Conservation (phyloP, 306 rosid species). For the Inga laurina region DNA sequence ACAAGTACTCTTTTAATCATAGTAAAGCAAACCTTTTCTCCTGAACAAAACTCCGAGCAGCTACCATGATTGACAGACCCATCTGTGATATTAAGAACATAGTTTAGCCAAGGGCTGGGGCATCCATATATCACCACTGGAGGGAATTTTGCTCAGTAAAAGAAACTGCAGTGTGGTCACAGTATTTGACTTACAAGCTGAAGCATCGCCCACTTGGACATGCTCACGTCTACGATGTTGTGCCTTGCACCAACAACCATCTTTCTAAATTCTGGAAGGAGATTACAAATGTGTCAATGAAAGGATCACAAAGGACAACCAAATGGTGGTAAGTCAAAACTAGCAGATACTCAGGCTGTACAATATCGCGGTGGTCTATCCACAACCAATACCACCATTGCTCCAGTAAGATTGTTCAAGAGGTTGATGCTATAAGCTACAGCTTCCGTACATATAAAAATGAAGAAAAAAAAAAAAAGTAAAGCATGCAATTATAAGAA, state of each 20-base stretch:
- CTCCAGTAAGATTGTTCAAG: slow-evolving; percentile 28
- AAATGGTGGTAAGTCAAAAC: neutral
- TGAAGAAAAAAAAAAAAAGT: slow-evolving; percentile 42
- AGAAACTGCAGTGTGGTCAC: neutral
- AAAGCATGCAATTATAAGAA: slow-evolving; percentile 47
- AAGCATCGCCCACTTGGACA: neutral
- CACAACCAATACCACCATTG: slow-evolving; percentile 5
- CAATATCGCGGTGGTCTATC: slow-evolving; percentile 23
- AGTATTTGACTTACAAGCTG: neutral
- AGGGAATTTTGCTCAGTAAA: neutral
- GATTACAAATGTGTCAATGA: slow-evolving; percentile 17
- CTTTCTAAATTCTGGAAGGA: neutral
- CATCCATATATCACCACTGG: neutral
- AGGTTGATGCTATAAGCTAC: slow-evolving; percentile 38
- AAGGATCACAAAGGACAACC: neutral
- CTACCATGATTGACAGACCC: neutral
- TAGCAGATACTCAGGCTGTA: slow-evolving; percentile 10
- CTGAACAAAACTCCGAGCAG: neutral
- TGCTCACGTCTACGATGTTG: neutral
- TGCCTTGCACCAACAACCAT: neutral
- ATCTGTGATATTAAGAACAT: neutral
- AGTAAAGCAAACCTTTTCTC: neutral
- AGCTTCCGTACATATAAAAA: slow-evolving; percentile 35
- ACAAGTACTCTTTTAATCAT: too few relatives aligned
- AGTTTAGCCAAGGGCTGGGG: neutral